Evolutionary conservation across 2,329 filamentous ascomycete species (phyloP), one percentile per base, ranked within the genome.

Genomic region (Blumeriella jaapii): DNA sequence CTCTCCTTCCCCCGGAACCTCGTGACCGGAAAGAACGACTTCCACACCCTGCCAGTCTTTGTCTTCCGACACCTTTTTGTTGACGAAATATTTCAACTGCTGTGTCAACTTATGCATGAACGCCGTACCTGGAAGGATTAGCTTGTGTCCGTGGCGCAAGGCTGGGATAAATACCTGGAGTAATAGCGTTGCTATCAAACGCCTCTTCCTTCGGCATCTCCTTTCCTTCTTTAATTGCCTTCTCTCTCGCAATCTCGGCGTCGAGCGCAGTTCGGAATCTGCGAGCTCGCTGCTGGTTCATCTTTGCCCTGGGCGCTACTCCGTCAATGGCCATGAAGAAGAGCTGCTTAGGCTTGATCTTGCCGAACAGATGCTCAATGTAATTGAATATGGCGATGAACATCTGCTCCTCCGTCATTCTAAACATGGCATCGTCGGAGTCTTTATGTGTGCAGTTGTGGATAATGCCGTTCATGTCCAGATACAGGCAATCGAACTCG

Each of bases 241-340:
- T 95, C 40, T 96, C 85, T 59, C 84, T 81, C 40, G 87, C 86
- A 49, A 74, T 72, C 59, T 98, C 91, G 38, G 74, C 82, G 55
- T 98, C 93, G 32, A 95, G 67, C 25, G 91, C 91, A 15, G 91
- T 96, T 54, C 91, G 76, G 61, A 98, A 98, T 57, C 91, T 81
- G 54, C 91, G 79, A 38, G 91, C 82, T 51, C 91, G 84, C 64
- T 98, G 91, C 61, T 98, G 91, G 60, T 98, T 98, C 91, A 98
- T 98, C 69, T 98, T 98, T 50, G 91, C 91, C 53, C 91, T 82
- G 12, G 91, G 93, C 14, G 91, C 91, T 43, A 98, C 93, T 53
- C 91, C 91, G 55, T 98, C 91, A 47, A 98, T 91, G 32, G 91
- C 93, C 91, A 98, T 98, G 68, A 95, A 98, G 64, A 98, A 98